A percentile compares a stretch with the other conserved stretches of the same genome.
These are phyloP conservation scores for Monosporascus sp. DNA, from an alignment of 2,329 filamentous ascomycete genomes.

Conservation along the genomic window DNA sequence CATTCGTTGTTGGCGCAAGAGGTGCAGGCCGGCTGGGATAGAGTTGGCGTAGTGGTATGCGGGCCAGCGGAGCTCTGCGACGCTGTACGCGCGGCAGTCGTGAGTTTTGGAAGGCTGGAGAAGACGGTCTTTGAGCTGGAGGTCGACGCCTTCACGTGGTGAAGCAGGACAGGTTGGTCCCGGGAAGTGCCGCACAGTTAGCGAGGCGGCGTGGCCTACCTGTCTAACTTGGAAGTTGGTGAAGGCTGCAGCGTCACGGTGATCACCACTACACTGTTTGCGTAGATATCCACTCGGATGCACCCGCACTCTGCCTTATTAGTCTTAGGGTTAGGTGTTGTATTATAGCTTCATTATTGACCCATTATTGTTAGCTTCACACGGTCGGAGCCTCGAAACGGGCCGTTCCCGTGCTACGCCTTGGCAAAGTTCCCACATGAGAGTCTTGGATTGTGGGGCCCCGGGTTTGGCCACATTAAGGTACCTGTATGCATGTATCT, in stretches of 20 bases:
- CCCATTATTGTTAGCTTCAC: background rate
- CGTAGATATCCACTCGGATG: no score
- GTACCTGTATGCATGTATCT: no score
- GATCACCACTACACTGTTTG: no score
- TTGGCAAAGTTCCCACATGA: no score
- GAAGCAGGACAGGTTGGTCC: background rate
- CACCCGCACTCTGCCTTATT: no score
- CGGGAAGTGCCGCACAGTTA: background rate
- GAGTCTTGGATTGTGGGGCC: no score
- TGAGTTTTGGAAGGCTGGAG: constrained; percentile 2
- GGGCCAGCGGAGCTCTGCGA: constrained; percentile 7
- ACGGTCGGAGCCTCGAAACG: background rate
- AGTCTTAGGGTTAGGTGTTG: no score
- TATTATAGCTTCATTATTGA: no score
- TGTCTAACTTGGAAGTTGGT: no score
- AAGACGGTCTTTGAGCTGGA: constrained; percentile 19
- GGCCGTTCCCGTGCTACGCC: background rate
- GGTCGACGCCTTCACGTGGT: constrained; percentile 25
- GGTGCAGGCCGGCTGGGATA: constrained; percentile 4
- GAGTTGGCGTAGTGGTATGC: constrained; percentile 8
- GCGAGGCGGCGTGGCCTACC: background rate
- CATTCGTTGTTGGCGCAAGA: constrained; percentile 5
- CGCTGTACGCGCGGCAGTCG: constrained; percentile 2
- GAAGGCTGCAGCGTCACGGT: no score
- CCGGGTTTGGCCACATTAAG: no score